Base-by-base conservation (phyloP, 139 green algal species). In the Chlorella vulgaris region DNA sequence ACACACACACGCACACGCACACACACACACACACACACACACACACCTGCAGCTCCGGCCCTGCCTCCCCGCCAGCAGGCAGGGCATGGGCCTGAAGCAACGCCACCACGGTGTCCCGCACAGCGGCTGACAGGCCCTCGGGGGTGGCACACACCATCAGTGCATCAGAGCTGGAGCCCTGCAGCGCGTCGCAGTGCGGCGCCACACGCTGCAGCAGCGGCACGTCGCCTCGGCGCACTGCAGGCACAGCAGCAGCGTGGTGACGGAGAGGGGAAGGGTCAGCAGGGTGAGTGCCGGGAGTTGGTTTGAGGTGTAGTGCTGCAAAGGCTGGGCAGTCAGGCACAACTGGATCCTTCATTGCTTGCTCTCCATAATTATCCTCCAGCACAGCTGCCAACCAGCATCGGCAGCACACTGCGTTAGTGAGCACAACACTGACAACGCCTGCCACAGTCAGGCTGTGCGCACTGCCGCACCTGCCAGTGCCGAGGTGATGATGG, bases 401-500 rank as follows among this genome's bases (percentile, higher is more conserved):
- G n/a, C n/a, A n/a, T n/a, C n/a, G n/a, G n/a, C n/a, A n/a, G n/a
- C n/a, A n/a, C n/a, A n/a, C n/a, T n/a, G n/a, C n/a, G n/a, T n/a
- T n/a, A n/a, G n/a, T n/a, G n/a, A n/a, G n/a, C n/a, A n/a, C n/a
- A n/a, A n/a, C n/a, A n/a, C n/a, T n/a, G n/a, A n/a, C n/a, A n/a
- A 4, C 28, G 62, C 62, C 18, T 2, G 29, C n/a, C 33, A 33
- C 22, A 2, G 3, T 33, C 10, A 7, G 18, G 61, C 13, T 55
- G 66, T n/a, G n/a, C n/a, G n/a, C n/a, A 13, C 7, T 2, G 10
- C 26, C 55, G 24, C 39, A 79, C 73, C 73, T 21, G 88, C 85
- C 63, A 97, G 90, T 7, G 94, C 91, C 4, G 78, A 73, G 5
- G 58, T 84, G 24, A 96, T 86, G 80, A 98, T 98, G 61, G 61